A percentile compares a stretch with the other conserved stretches of the same genome.
These are phyloP conservation scores for Neurospora sp. DNA, from an alignment of 495 filamentous ascomycete species.

Conservation along the genomic window DNA sequence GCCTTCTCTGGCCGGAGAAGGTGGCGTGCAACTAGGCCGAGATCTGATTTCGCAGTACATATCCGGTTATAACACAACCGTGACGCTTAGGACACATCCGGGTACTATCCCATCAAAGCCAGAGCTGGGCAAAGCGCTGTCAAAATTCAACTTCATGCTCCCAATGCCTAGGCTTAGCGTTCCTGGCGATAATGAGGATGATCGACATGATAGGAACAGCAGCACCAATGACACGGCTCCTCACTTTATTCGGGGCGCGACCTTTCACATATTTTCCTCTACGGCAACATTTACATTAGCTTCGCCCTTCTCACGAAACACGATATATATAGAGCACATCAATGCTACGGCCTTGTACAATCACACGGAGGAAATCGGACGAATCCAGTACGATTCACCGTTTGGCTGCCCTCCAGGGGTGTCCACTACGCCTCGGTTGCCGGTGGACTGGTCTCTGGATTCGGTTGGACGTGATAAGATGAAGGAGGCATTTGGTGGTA, in stretches of 20 bases:
- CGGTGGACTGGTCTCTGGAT: conserved; percentile 67
- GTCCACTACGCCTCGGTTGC: conserved; percentile 60
- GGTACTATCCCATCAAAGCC: conserved; percentile 67
- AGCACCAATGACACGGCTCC: conserved; percentile 23
- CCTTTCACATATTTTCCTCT: conserved; percentile 76
- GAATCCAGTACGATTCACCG: conserved; percentile 60
- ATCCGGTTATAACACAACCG: conserved; percentile 73
- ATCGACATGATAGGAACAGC: neutral
- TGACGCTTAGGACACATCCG: conserved; percentile 60
- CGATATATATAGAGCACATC: conserved; percentile 62
- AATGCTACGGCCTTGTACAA: conserved; percentile 83
- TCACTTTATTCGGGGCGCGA: conserved; percentile 76
- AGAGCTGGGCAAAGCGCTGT: conserved; percentile 59
- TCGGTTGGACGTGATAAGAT: conserved; percentile 77
- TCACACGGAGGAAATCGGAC: conserved; percentile 62
- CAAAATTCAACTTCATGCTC: conserved; percentile 54
- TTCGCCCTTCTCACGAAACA: conserved; percentile 64
- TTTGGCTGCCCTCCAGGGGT: conserved; percentile 71
- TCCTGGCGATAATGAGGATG: conserved; percentile 36
- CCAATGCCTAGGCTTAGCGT: conserved; percentile 54
- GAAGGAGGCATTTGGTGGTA: conserved; percentile 72
- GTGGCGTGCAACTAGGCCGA: conserved; percentile 51
- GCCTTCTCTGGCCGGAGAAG: conserved; percentile 52
- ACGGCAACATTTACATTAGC: conserved; percentile 76
- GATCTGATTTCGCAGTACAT: conserved; percentile 76